phyloP scores from a whole-genome alignment of 768 basidiomycete species.

The Lentinula boryana region DNA sequence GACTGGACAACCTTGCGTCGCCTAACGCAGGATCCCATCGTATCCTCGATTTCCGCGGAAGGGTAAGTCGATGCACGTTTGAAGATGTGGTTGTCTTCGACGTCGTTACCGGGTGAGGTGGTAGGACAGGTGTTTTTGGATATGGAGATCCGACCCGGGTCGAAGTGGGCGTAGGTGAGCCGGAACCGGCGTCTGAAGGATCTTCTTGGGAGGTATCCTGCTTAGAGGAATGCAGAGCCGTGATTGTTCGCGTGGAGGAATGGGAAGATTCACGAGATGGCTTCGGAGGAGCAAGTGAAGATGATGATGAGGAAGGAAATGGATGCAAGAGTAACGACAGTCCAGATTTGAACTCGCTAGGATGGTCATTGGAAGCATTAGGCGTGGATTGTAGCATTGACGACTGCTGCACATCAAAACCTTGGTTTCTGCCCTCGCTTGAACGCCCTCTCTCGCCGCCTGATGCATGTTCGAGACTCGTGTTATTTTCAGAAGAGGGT shows the following conservation, averaged over 20 bases:
- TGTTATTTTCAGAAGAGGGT: background rate
- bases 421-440: background rate
- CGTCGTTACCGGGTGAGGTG: background rate
- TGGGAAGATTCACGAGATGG: slow-evolving; percentile 9
- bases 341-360: background rate
- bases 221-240: slow-evolving; percentile 3
- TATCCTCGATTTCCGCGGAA: background rate
- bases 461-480: background rate
- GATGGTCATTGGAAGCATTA: background rate
- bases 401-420: background rate
- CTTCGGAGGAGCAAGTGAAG: slow-evolving; percentile 7
- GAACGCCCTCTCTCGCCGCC: background rate
- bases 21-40: slow-evolving; percentile 5
- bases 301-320: slow-evolving; percentile 8
- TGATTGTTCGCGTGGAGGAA: slow-evolving; percentile 1
- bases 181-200: slow-evolving; percentile 17
- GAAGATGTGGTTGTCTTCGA: background rate
- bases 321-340: slow-evolving; percentile 10
- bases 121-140: background rate
- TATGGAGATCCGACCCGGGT: background rate
- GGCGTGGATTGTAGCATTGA: background rate
- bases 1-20: background rate
- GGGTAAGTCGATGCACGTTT: background rate
- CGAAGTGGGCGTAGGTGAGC: slow-evolving; percentile 4
- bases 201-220: slow-evolving; percentile 12